A percentile compares a stretch with the other conserved stretches of the same genome.
Evolutionary conservation across 2,329 filamentous ascomycete genomes (phyloP).

Genomic region (Nigrospora osmanthi): DNA sequence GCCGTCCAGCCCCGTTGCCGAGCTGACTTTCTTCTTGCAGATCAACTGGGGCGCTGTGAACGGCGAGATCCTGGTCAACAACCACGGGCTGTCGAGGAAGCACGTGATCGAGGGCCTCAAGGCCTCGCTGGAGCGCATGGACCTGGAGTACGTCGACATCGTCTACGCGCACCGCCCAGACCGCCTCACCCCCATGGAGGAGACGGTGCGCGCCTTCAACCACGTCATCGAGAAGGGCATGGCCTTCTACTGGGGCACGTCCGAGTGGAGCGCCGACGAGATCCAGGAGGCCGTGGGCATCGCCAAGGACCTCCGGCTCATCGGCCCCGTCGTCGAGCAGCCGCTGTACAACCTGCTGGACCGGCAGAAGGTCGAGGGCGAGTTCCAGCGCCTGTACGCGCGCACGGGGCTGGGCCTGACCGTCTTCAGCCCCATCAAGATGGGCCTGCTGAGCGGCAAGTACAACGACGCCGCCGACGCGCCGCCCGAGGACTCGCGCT

Average conservation of each 20-base stretch:
- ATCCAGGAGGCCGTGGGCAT: slow-evolving; percentile 55
- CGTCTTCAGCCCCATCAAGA: slow-evolving; percentile 52
- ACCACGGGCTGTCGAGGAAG: slow-evolving; percentile 59
- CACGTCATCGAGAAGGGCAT: slow-evolving; percentile 57
- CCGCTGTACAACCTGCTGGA: slow-evolving; percentile 58
- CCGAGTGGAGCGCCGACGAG: slow-evolving; percentile 59
- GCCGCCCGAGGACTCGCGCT: slow-evolving; percentile 28
- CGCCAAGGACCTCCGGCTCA: slow-evolving; percentile 51
- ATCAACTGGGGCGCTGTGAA: slow-evolving; percentile 57
- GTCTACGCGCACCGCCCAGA: slow-evolving; percentile 65
- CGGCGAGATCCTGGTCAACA: slow-evolving; percentile 57
- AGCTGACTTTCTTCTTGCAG: slow-evolving; percentile 22
- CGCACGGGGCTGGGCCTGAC: slow-evolving; percentile 54
- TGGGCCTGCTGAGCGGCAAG: slow-evolving; percentile 58
- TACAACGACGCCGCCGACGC: slow-evolving; percentile 58
- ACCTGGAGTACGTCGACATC: slow-evolving; percentile 56
- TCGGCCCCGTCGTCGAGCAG: slow-evolving; percentile 60
- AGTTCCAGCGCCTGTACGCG: slow-evolving; percentile 53
- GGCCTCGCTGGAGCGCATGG: slow-evolving; percentile 47
- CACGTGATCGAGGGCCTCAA: slow-evolving; percentile 62
- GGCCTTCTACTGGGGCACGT: slow-evolving; percentile 65
- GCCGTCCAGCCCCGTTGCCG: not conserved
- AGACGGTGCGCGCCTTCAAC: slow-evolving; percentile 64
- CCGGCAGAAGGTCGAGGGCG: slow-evolving; percentile 54
- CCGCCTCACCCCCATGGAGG: slow-evolving; percentile 60